Conservation (phyloP, 1,139 yeast species). For the Blastobotrys buckinghamii region DNA sequence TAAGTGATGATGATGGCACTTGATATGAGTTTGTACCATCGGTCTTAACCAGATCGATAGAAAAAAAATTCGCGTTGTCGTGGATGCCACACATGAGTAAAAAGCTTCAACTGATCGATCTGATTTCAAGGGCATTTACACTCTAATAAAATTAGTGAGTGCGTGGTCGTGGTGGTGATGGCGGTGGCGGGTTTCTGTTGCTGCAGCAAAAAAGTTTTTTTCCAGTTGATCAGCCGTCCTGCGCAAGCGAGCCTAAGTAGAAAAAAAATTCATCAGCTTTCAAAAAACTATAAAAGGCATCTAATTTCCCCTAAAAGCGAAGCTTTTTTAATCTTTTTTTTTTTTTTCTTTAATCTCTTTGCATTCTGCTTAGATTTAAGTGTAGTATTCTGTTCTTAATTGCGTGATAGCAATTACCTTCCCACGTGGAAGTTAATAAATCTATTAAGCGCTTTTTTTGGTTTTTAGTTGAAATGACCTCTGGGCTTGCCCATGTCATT, state of each 20-base stretch:
- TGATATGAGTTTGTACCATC: too few relatives aligned
- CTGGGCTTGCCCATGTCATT: conserved; percentile 10
- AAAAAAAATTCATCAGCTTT: not conserved
- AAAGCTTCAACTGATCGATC: too few relatives aligned
- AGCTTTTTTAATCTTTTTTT: conserved; percentile 12
- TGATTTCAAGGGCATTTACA: too few relatives aligned
- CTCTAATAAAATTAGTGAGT: too few relatives aligned
- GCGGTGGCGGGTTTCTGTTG: too few relatives aligned
- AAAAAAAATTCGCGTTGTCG: too few relatives aligned
- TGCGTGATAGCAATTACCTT: conserved; percentile 7
- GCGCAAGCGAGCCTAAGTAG: not conserved
- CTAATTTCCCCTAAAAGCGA: not conserved
- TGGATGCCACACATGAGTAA: too few relatives aligned
- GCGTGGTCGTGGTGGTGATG: too few relatives aligned
- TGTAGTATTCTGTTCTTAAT: conserved; percentile 13
- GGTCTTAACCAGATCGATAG: too few relatives aligned
- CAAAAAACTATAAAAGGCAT: conserved; percentile 9
- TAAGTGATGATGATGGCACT: too few relatives aligned
- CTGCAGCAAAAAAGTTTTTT: too few relatives aligned
- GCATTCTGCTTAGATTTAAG: conserved; percentile 11
- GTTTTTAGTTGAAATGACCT: conserved; percentile 11
- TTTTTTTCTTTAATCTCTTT: conserved; percentile 16
- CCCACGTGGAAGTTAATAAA: conserved; percentile 10
- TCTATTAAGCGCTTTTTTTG: conserved; percentile 30
- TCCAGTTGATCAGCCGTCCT: too few relatives aligned